Base-by-base conservation (phyloP, 176 grass and related monocot species). In the Oryza glumipatula region DNA sequence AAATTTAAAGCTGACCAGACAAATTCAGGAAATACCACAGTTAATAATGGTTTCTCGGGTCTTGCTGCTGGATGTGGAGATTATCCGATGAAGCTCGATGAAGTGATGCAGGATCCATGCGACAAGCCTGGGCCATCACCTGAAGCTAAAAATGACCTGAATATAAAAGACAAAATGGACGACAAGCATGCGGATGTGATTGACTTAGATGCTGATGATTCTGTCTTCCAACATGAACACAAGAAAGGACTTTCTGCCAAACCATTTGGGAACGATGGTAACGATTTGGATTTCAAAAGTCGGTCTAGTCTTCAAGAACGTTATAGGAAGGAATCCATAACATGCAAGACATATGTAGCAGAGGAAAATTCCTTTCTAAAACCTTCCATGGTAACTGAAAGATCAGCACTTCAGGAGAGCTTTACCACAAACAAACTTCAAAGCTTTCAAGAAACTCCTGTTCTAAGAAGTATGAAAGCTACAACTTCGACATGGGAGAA, bases 1-100 rank as follows among this genome's bases (percentile, higher is more conserved):
- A 98, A 85, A 91, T 24, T 63, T 58, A 98, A 95, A 92, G 22
- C 81, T 78, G 89, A 94, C 41, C 72, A 72, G 39, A 76, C 60
- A 74, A 74, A 78, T 81, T 85, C 80, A 58, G 74, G 64, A 72
- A 71, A 67, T 65, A 32, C 26, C 71, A 78, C 44, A 13, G 54
- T 65, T 67, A 83, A 73, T 38, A 70, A 48, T 68, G 43, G 49
- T 74, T 36, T 54, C 39, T 21, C 39, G 28, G 28, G 9, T 88
- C 44, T 45, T 51, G 36, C n/a, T 84, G 26, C 39, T 77, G 68
- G 74, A 71, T 24, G 23, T 36, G 83, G 13, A 69, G 49, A 86
- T 81, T 67, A 74, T 47, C 66, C 76, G 11, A 70, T 2, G 16
- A 88, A 83, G 64, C 24, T 26, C 67, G 60, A 73, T 75, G 73